phyloP scores from a whole-genome alignment of 1,139 yeast species.

The Magnusiomyces sp. region DNA sequence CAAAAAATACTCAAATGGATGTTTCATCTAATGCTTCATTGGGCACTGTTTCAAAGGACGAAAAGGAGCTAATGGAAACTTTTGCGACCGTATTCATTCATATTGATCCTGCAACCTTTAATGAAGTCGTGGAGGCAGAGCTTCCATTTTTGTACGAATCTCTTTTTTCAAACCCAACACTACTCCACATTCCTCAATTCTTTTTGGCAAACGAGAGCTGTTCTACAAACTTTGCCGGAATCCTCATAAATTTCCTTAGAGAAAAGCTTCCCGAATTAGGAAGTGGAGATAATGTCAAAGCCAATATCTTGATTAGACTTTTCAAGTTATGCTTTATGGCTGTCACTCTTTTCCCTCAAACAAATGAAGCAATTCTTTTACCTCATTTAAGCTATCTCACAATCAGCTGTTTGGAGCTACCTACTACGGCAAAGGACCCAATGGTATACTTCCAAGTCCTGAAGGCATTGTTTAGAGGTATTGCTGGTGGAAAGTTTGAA shows the following conservation, averaged over 20 bases:
- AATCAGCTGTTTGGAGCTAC: slow-evolving; percentile 65
- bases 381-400: slow-evolving; percentile 84
- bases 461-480: slow-evolving; percentile 82
- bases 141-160: slow-evolving; percentile 69
- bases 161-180: slow-evolving; percentile 76
- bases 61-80: slow-evolving; percentile 91
- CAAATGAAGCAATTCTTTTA: slow-evolving; percentile 76
- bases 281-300: slow-evolving; percentile 64
- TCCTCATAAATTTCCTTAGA: slow-evolving; percentile 66
- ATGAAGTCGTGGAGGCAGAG: slow-evolving; percentile 81
- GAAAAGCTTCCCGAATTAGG: slow-evolving; percentile 73
- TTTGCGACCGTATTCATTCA: slow-evolving; percentile 91
- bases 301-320: slow-evolving; percentile 73
- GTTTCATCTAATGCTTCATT: slow-evolving; percentile 25
- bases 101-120: slow-evolving; percentile 91
- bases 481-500: slow-evolving; percentile 94
- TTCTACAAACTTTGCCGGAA: slow-evolving; percentile 87
- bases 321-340: slow-evolving; percentile 95
- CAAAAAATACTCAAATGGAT: slow-evolving; percentile 39
- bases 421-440: slow-evolving; percentile 90
- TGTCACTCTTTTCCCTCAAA: slow-evolving; percentile 79
- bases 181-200: slow-evolving; percentile 87
- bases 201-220: slow-evolving; percentile 90
- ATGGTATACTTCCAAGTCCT: slow-evolving; percentile 81
- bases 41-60: slow-evolving; percentile 74